Conservation (phyloP, 495 filamentous ascomycete species). For the Rostrohypoxylon terebratum region DNA sequence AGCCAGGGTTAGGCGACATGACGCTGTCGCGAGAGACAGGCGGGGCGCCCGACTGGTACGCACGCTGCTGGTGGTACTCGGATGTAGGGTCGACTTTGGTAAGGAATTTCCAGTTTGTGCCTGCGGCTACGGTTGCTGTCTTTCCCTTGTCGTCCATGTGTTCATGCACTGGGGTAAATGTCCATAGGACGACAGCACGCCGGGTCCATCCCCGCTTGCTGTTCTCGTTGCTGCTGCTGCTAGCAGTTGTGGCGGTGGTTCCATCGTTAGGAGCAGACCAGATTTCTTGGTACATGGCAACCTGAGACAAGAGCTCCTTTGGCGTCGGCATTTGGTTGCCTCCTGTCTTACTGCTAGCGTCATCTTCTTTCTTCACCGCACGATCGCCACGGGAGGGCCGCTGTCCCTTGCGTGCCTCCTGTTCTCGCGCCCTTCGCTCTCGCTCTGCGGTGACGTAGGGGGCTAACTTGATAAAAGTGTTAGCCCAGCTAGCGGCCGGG, state of each 20-base stretch:
- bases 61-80: constrained; percentile 58
- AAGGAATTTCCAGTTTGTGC: constrained; percentile 61
- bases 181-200: constrained; percentile 61
- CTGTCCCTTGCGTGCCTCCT: constrained; percentile 37
- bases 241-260: background rate
- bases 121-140: constrained; percentile 44
- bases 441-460: constrained; percentile 55
- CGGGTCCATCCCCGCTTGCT: constrained; percentile 55
- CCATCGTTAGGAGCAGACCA: constrained; percentile 55
- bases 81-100: constrained; percentile 60
- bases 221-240: constrained; percentile 3
- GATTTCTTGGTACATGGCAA: constrained; percentile 65
- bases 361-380: constrained; percentile 50
- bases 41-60: constrained; percentile 48
- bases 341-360: constrained; percentile 38
- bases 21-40: constrained; percentile 49
- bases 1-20: constrained; percentile 59
- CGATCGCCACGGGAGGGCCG: constrained; percentile 45
- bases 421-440: constrained; percentile 39
- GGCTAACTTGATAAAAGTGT: constrained; percentile 59
- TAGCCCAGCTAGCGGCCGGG: constrained; percentile 62
- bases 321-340: constrained; percentile 48
- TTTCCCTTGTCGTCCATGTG: constrained; percentile 51
- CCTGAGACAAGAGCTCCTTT: constrained; percentile 59
- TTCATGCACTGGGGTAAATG: constrained; percentile 59